Evolutionary conservation across 1,139 yeast genomes (phyloP).

Genomic region (Diutina siamensis): DNA sequence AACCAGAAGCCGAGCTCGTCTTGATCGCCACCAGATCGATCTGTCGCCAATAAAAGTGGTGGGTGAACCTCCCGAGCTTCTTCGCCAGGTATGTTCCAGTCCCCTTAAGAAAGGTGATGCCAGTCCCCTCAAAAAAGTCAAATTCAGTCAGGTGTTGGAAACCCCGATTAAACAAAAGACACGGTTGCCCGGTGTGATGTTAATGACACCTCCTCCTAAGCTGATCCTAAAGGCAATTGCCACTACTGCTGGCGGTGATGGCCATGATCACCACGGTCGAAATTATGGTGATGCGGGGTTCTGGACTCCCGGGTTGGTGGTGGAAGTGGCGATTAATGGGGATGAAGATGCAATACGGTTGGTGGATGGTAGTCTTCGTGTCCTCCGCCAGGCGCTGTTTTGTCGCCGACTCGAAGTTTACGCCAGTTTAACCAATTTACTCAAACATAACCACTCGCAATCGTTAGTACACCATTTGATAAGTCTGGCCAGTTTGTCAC

Average conservation of each 20-base stretch:
- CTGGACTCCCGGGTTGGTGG: constrained; percentile 2
- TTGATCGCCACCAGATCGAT: not conserved
- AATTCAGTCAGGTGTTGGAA: constrained; percentile 11
- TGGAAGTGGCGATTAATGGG: not conserved
- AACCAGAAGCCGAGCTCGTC: not conserved
- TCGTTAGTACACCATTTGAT: not conserved
- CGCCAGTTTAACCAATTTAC: not conserved
- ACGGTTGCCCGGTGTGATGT: not conserved
- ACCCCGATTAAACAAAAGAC: not conserved
- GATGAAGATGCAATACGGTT: not conserved
- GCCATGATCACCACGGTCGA: not conserved
- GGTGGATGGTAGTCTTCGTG: not conserved
- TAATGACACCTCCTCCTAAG: not conserved
- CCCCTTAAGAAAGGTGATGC: not conserved
- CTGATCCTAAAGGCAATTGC: not conserved
- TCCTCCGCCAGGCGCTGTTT: not conserved
- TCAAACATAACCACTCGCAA: not conserved
- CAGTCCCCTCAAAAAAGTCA: not conserved
- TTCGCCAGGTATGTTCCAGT: not conserved
- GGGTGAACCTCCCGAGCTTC: not conserved
- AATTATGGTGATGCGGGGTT: not conserved
- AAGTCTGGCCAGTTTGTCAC: not conserved
- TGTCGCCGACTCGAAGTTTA: not conserved
- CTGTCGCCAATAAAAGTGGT: constrained; percentile 1
- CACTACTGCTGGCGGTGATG: not conserved